Evolutionary conservation across 495 filamentous ascomycete species (phyloP).

Genomic region (Annulohypoxylon stygium): DNA sequence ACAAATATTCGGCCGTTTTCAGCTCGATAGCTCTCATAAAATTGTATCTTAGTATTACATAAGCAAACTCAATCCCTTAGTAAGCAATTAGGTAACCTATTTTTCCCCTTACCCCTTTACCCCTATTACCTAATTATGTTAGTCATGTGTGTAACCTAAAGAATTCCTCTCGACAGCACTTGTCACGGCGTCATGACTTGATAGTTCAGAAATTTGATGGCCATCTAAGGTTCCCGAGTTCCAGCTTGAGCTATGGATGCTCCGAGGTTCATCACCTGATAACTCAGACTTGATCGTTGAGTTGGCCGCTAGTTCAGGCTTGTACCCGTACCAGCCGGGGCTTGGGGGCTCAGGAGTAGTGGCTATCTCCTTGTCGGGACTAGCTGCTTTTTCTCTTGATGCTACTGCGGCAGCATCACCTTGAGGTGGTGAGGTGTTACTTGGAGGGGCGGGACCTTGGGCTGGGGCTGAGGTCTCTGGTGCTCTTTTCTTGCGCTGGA

Average conservation of each 20-base stretch:
- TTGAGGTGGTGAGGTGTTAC: neutral
- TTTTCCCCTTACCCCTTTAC: neutral
- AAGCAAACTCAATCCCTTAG: neutral
- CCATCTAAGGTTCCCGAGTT: constrained; percentile 25
- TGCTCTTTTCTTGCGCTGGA: constrained; percentile 9
- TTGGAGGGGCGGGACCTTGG: neutral
- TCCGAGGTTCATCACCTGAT: constrained; percentile 14
- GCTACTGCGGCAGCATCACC: neutral
- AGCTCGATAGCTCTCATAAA: neutral
- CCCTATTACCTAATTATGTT: neutral
- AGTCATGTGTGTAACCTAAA: neutral
- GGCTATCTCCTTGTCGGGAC: constrained; percentile 11
- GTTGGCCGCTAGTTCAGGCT: constrained; percentile 23
- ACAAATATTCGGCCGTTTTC: too few relatives aligned
- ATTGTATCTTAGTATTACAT: neutral
- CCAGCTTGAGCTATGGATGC: constrained; percentile 17
- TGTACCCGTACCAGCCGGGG: constrained; percentile 18
- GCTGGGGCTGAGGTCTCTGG: neutral
- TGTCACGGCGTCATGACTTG: constrained; percentile 15
- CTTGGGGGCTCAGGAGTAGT: constrained; percentile 20
- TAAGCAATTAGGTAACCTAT: too few relatives aligned
- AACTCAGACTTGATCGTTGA: constrained; percentile 15
- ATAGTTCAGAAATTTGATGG: constrained; percentile 11
- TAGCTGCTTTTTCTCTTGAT: neutral
- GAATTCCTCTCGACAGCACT: constrained; percentile 5